Evolutionary conservation across 192 early-diverging fungal genomes (phyloP), one percentile per base, ranked within the genome.

Genomic region (Backusella westeae): DNA sequence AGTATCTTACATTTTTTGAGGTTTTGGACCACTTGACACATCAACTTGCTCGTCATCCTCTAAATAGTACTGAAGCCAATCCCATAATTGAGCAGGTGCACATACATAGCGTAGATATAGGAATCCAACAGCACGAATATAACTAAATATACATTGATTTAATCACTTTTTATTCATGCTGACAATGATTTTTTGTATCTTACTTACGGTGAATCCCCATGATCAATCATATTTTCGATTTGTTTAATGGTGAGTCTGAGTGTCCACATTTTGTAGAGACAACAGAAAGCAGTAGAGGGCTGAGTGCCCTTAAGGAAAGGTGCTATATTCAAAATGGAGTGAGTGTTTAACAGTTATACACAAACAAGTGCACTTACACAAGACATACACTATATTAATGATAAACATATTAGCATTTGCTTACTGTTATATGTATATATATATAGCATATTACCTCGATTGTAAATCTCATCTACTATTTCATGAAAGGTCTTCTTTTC

Each of bases 221-320:
- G 90, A 49, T 91, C 90, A 83, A 96, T 88, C 79, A 96, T 77
- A 34, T 89, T 89, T 74, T 92, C 84, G n/a, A 96, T 72, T 75
- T 96, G 94, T 69, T 91, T 91, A 7, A 93, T 82, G 2, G 93
- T 95, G 46, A 95, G 78, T 59, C 87, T 81, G 35, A 94, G 75
- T 8, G 93, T 94, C 93, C 93, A 95, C 32, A 96, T 85, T 78
- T 96, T 96, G 82, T 90, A 96, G 29, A 96, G 87, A 44, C 94
- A 83, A 73, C 93, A 94, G 82, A 93, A 96, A 0, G 94, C 93
- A 26, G 94, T 94, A 8, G 91, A 92, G 4, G 92, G 91, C 15
- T 89, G 89, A 12, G 88, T 93, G 7, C 91, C 92, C 73, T 92
- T 94, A 38, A 96, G 76, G 77, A 93, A 96, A 6, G 94, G 94